These are phyloP conservation scores for Elaeis guineensis DNA, from an alignment of 176 grass and related monocot species.

Conservation along the genomic window DNA sequence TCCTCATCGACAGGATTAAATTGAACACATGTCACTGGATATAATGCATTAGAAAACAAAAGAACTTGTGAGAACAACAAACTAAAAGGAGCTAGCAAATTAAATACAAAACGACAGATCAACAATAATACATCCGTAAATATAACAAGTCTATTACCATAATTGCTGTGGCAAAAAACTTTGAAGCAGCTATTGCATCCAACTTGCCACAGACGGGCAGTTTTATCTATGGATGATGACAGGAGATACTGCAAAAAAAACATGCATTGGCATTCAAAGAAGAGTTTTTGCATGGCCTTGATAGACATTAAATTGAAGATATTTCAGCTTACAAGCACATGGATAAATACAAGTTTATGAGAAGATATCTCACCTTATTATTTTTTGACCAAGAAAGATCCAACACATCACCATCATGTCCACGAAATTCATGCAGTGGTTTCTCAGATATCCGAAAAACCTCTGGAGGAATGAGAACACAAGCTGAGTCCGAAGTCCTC, in stretches of 20 bases:
- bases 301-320: no score
- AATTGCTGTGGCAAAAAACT: slow-evolving; percentile 73
- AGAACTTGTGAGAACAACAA: neutral
- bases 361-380: slow-evolving; percentile 45
- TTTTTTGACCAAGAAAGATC: slow-evolving; percentile 78
- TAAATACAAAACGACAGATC: slow-evolving; percentile 3
- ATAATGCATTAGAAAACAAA: slow-evolving; percentile 1
- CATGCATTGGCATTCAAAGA: no score
- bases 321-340: no score
- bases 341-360: neutral
- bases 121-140: slow-evolving; percentile 5
- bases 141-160: slow-evolving; percentile 34
- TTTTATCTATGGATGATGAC: slow-evolving; percentile 83
- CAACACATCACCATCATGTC: slow-evolving; percentile 61
- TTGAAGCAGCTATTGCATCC: slow-evolving; percentile 58
- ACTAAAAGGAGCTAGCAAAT: neutral
- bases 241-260: slow-evolving; percentile 43
- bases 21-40: slow-evolving; percentile 83
- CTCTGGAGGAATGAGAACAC: slow-evolving; percentile 61
- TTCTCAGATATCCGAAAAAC: slow-evolving; percentile 49
- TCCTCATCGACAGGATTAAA: slow-evolving; percentile 61
- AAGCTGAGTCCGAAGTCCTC: slow-evolving; percentile 38
- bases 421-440: slow-evolving; percentile 65
- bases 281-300: no score
- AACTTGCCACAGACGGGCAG: slow-evolving; percentile 69